phyloP scores from a whole-genome alignment of 345 rosid species.

The Dimocarpus longan region DNA sequence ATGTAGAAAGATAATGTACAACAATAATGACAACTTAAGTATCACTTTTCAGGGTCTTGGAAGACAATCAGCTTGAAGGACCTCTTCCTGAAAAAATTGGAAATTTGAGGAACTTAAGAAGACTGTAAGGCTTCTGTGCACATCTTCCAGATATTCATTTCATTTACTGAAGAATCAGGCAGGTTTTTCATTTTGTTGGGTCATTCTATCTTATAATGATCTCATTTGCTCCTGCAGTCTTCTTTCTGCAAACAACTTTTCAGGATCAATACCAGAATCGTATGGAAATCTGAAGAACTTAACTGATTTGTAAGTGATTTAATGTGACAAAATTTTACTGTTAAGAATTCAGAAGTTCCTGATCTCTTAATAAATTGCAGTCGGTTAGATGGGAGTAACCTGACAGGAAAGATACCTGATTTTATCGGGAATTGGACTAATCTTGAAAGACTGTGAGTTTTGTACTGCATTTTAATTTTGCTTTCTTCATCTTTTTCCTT shows the following conservation, averaged over 20 bases:
- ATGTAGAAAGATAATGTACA: not conserved
- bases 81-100: slow-evolving; percentile 65
- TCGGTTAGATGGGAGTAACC: slow-evolving; percentile 71
- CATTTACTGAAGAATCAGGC: not conserved
- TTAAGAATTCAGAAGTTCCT: not conserved
- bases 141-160: not conserved
- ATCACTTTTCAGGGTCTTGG: slow-evolving; percentile 54
- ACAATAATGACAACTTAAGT: slow-evolving; percentile 11
- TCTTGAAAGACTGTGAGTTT: slow-evolving; percentile 60
- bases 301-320: slow-evolving; percentile 67
- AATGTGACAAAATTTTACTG: not conserved
- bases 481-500: not conserved
- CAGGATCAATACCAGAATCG: slow-evolving; percentile 71
- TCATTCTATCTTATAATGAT: not conserved
- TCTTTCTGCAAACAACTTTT: slow-evolving; percentile 75
- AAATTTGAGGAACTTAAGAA: slow-evolving; percentile 47
- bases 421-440: slow-evolving; percentile 83
- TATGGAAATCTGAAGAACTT: slow-evolving; percentile 63
- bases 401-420: slow-evolving; percentile 79
- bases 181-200: not conserved
- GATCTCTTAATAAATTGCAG: slow-evolving; percentile 36
- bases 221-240: slow-evolving; percentile 37
- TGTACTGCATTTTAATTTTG: not conserved
- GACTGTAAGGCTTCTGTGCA: slow-evolving; percentile 47
- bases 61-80: slow-evolving; percentile 64